Evolutionary conservation across 2,329 filamentous ascomycete genomes (phyloP).

Genomic region (Coleophoma cylindrospora): DNA sequence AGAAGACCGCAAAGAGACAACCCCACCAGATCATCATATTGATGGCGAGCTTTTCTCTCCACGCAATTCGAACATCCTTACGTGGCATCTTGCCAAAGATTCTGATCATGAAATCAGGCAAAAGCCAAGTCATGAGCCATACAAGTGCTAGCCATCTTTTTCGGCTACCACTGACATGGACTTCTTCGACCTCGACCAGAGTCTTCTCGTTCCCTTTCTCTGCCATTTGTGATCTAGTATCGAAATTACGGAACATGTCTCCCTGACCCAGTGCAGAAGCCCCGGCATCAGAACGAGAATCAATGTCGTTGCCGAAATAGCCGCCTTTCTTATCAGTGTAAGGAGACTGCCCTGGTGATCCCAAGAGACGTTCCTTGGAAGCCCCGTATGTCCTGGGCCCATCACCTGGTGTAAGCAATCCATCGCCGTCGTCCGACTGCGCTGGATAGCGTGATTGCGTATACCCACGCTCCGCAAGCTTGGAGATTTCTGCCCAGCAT

Average conservation of each 20-base stretch:
- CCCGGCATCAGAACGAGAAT: constrained; percentile 86
- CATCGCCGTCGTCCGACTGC: constrained; percentile 56
- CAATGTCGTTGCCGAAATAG: constrained; percentile 74
- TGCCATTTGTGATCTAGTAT: constrained; percentile 89
- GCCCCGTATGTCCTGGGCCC: constrained; percentile 47
- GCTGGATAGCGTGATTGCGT: constrained; percentile 47
- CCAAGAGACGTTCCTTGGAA: constrained; percentile 54
- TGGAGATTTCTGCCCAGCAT: constrained; percentile 89
- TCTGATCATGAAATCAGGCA: constrained; percentile 80
- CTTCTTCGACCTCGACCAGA: constrained; percentile 85
- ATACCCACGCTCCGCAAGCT: constrained; percentile 59
- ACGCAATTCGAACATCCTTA: constrained; percentile 87
- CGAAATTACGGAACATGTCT: constrained; percentile 97
- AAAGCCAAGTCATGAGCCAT: constrained; percentile 77
- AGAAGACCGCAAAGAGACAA: constrained; percentile 75
- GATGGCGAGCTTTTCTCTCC: constrained; percentile 97
- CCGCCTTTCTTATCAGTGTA: constrained; percentile 69
- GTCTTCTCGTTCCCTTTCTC: constrained; percentile 91
- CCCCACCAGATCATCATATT: constrained; percentile 94
- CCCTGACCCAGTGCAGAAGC: constrained; percentile 86
- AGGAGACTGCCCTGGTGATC: constrained; percentile 43
- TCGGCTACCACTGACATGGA: constrained; percentile 69
- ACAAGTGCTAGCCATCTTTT: constrained; percentile 89
- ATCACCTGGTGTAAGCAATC: constrained; percentile 52
- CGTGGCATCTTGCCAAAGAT: constrained; percentile 79